Base-by-base conservation (phyloP, 2,329 filamentous ascomycete species). In the Nothophaeocryptopus gaeumannii region DNA sequence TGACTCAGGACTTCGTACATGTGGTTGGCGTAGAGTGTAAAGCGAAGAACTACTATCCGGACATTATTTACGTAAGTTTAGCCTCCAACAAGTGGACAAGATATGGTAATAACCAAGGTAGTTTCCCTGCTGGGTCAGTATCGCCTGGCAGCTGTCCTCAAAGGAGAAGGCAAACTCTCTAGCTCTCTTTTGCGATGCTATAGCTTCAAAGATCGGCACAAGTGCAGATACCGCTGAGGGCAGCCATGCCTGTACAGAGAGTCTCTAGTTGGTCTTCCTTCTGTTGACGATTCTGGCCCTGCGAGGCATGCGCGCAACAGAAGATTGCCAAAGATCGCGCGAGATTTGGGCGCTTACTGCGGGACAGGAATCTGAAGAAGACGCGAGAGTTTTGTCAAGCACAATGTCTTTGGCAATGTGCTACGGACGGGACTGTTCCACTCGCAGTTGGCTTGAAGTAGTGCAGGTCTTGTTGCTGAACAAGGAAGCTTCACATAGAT, bases 101-200 rank as follows among this genome's bases (percentile, higher is more conserved):
- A 37, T 3, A 37, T 13, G 16, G 35, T 37, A 9, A 13, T 37
- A 37, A 37, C 35, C 8, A 13, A 3, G n/a, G 35, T 37, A 37
- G 35, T 37, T 37, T 13, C 35, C 35, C 35, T 37, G n/a, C n/a
- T 37, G n/a, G 35, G 35, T 37, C n/a, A 37, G 35, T 37, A 37
- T 37, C n/a, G 35, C 13, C 8, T 37, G 35, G 35, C 35, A 13
- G 35, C 35, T 37, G 16, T 37, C 16, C 8, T 8, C n/a, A 13
- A 37, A 37, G 35, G 35, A 37, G 35, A 37, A 37, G 35, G 35
- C 35, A 9, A 3, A 9, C 35, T 2, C 35, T 37, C n/a, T 37
- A 37, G 35, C 35, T 37, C 35, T 37, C 35, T 37, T 37, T 37
- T 37, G 35, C 35, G 35, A 37, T 37, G 35, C 35, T 13, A 3